phyloP scores from a whole-genome alignment of 139 green algal genomes.

The Monoraphidium neglectum region DNA sequence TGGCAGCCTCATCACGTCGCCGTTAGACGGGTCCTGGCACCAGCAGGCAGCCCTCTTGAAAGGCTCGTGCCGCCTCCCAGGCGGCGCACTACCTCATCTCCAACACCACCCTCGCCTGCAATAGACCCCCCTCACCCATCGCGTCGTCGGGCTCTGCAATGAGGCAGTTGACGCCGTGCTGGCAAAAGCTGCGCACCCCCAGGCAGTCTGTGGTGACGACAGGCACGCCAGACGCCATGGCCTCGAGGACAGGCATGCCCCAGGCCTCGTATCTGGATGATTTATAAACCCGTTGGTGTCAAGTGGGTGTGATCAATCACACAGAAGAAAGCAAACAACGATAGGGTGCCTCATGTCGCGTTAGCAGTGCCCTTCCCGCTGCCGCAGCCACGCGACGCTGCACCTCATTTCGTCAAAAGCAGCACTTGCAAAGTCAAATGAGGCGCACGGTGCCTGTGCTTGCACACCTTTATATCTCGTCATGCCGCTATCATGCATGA shows the following conservation, averaged over 20 bases:
- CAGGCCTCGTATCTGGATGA: constrained; percentile 72
- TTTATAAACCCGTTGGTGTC: too few relatives aligned
- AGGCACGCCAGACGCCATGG: constrained; percentile 66
- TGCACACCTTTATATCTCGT: too few relatives aligned
- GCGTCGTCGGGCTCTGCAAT: constrained; percentile 47
- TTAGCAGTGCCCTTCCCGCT: too few relatives aligned
- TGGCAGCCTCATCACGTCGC: constrained; percentile 15
- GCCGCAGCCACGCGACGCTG: too few relatives aligned
- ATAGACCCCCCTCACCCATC: constrained; percentile 1
- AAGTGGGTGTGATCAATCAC: too few relatives aligned
- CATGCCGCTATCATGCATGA: too few relatives aligned
- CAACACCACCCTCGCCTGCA: neutral
- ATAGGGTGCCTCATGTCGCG: too few relatives aligned
- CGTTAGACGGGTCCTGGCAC: neutral
- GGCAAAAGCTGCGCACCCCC: constrained; percentile 58
- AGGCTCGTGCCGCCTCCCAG: neutral
- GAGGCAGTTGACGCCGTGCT: constrained; percentile 56
- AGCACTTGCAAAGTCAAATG: too few relatives aligned
- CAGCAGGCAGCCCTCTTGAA: neutral
- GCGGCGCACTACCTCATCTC: neutral
- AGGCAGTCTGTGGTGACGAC: constrained; percentile 62
- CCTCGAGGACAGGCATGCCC: constrained; percentile 81
- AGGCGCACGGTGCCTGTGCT: too few relatives aligned
- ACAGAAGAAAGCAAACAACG: too few relatives aligned
- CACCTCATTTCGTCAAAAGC: too few relatives aligned